A percentile compares a stretch with the other conserved stretches of the same genome.
Evolutionary conservation across 495 filamentous ascomycete genomes (phyloP).

Genomic region (Entonaema liquescens): DNA sequence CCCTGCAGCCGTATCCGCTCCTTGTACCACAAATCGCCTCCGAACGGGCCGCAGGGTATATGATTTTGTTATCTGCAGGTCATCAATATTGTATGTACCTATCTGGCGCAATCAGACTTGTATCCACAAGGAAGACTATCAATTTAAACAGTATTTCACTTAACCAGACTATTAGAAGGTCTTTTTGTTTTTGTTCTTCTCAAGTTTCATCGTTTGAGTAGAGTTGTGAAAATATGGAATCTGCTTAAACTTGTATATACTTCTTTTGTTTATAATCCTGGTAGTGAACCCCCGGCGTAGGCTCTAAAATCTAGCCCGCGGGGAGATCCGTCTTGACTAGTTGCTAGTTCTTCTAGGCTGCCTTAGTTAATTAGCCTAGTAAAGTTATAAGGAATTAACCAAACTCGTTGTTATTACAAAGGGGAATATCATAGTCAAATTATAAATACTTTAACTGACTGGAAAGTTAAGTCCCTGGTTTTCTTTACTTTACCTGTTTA

Average conservation of each 20-base stretch:
- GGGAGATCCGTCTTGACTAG: not conserved
- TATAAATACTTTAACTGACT: not conserved
- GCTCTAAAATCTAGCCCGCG: not conserved
- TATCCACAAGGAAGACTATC: not conserved
- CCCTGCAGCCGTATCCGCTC: not conserved
- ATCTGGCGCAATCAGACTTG: not conserved
- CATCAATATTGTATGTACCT: not conserved
- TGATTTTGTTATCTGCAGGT: conserved; percentile 1
- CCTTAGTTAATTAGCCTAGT: not conserved
- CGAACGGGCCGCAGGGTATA: not conserved
- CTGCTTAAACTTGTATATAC: not conserved
- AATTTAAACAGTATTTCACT: not conserved
- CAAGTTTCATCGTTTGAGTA: not conserved
- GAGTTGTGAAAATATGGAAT: not conserved
- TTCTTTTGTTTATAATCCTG: not conserved
- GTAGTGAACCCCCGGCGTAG: not conserved
- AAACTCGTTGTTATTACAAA: too few relatives aligned
- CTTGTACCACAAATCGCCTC: not conserved
- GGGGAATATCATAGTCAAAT: not conserved
- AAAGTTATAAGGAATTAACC: not conserved
- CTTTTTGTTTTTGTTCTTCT: too few relatives aligned
- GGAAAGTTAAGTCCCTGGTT: too few relatives aligned
- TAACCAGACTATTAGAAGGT: not conserved
- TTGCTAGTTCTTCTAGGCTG: not conserved
- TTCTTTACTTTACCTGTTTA: too few relatives aligned